Base-by-base conservation (phyloP, 805 yeast genomes). In the Candida caryicola region DNA sequence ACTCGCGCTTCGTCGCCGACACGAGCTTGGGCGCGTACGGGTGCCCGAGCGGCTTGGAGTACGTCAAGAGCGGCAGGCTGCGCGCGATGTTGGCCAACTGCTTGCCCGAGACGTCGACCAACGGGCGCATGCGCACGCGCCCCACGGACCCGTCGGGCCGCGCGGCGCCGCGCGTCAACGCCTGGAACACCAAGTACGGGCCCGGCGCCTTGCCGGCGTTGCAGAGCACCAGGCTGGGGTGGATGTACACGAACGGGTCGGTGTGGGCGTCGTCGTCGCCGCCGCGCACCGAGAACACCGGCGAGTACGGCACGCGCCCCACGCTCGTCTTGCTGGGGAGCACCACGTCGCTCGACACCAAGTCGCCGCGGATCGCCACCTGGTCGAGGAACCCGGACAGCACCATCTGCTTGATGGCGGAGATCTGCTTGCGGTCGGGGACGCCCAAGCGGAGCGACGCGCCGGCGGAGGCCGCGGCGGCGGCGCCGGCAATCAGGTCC, bases 361-460 rank as follows among this genome's bases (percentile, higher is more conserved):
- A 49, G 53, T 90, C 97, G 1, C 87, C 90, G 44, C 98, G 72
- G 12, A 87, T 76, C 1, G 95, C 95, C 16, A 91, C 75, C 55
- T 86, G 95, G 59, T 93, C 99, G 28, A 93, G 73, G 52, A 85
- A 93, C 0, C 98, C 99, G 0, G 97, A 82, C 4, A 96, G 77
- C 3, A 91, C 71, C 80, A 93, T 90, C 62, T 93, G 99, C 54
- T 88, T 90, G 45, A 93, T 61, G 0, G 93, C 84, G 37, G 79
- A 74, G 4, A 88, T 56, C 62, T 93, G 99, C 4, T 62, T 55
- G 26, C 77, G 75, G 6, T 73, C 63, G 1, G 97, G 97, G 5
- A 84, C 76, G 0, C 70, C 76, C n/a, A 85, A 62, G 53, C 71
- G 78, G 49, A 79, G 47, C n/a, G n/a, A n/a, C n/a, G n/a, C n/a